Conservation (phyloP, 805 yeast genomes). For the Saccharomycopsis capsularis region DNA sequence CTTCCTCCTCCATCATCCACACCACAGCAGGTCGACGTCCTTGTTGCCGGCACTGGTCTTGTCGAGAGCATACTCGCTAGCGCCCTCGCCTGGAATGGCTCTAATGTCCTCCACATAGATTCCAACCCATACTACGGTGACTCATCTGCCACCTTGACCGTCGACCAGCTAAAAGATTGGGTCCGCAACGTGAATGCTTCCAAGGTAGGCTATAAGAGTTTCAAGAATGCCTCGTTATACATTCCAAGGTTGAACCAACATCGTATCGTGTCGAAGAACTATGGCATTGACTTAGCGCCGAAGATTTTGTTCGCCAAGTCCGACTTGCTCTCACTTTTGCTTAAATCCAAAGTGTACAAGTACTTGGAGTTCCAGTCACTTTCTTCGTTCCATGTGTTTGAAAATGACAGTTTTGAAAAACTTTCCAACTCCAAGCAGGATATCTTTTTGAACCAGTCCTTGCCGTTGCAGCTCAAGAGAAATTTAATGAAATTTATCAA, state of each 20-base stretch:
- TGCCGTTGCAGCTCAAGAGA: conserved; percentile 71
- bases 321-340: conserved; percentile 71
- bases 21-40: conserved; percentile 76
- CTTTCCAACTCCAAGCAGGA: conserved; percentile 85
- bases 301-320: conserved; percentile 83
- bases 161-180: conserved; percentile 84
- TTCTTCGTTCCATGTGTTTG: conserved; percentile 87
- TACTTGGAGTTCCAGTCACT: conserved; percentile 89
- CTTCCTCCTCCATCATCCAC: conserved; percentile 55
- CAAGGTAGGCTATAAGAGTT: conserved; percentile 31
- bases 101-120: conserved; percentile 87
- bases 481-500: conserved; percentile 86
- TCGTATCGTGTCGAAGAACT: conserved; percentile 55
- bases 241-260: conserved; percentile 54
- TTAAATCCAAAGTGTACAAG: conserved; percentile 81
- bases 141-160: conserved; percentile 73
- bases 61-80: conserved; percentile 87
- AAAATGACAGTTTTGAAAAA: conserved; percentile 83
- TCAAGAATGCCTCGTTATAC: conserved; percentile 69
- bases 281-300: conserved; percentile 84
- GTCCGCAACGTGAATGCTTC: conserved; percentile 34
- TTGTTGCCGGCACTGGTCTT: conserved; percentile 89
- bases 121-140: conserved; percentile 84
- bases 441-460: conserved; percentile 80
- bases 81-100: conserved; percentile 96